phyloP scores from a whole-genome alignment of 2,329 filamentous ascomycete genomes.

The Pestalotiopsis sp. region DNA sequence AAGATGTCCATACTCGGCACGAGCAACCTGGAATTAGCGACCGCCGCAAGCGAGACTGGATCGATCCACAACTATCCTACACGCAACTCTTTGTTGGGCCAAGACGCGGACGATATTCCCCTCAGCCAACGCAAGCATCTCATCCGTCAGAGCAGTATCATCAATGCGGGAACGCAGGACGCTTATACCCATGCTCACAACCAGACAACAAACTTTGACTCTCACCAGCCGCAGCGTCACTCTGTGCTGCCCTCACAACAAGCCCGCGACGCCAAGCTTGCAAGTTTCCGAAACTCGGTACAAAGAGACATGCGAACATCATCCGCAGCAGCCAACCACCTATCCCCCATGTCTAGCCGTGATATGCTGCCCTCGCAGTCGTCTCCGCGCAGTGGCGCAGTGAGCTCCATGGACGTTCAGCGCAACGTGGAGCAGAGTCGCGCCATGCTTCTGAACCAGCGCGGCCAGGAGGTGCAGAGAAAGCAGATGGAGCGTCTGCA shows the following conservation, averaged over 20 bases:
- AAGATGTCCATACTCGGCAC: conserved; percentile 44
- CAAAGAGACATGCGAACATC: conserved; percentile 60
- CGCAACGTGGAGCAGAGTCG: conserved; percentile 57
- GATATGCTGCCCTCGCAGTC: conserved; percentile 37
- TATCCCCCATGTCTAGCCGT: conserved; percentile 28
- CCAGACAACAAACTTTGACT: conserved; percentile 48
- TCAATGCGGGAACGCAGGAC: conserved; percentile 23
- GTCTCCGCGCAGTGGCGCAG: conserved; percentile 21
- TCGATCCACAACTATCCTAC: conserved; percentile 41
- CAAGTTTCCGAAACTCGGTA: conserved; percentile 68
- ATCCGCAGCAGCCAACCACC: conserved; percentile 27
- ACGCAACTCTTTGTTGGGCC: conserved; percentile 27
- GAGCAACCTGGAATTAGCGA: conserved; percentile 22
- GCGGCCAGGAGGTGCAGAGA: conserved; percentile 63
- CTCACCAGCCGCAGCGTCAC: conserved; percentile 55
- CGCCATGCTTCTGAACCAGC: conserved; percentile 60
- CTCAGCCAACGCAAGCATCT: conserved; percentile 68
- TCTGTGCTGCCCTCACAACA: conserved; percentile 44
- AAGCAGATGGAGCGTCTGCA: conserved; percentile 61
- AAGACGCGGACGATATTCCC: conserved; percentile 69
- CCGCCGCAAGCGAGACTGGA: conserved; percentile 42
- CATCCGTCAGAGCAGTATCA: conserved; percentile 56
- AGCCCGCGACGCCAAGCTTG: conserved; percentile 61
- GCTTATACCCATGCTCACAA: conserved; percentile 13
- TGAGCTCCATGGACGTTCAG: conserved; percentile 38